Base-by-base conservation (phyloP, 2,329 filamentous ascomycete genomes). In the Penicillium sp. region DNA sequence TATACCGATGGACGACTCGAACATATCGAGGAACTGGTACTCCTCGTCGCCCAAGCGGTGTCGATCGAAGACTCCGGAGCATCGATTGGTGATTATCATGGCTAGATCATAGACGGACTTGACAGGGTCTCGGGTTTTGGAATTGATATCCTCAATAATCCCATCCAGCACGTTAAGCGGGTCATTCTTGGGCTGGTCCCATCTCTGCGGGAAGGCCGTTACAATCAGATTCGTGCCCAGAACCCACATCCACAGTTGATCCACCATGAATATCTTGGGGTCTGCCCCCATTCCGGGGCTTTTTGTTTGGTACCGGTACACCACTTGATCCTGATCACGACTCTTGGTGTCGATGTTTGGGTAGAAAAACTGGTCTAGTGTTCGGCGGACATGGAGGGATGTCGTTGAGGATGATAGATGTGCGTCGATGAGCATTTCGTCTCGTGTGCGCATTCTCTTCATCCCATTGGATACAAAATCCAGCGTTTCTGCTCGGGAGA, bases 171-270 rank as follows among this genome's bases (percentile, higher is more conserved):
- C 83, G 57, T 87, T 87, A 13, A 88, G 71, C 1, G 84, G 84
- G 55, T 88, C 84, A 52, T 85, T 84, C 51, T 82, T 82, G 0
- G 83, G 84, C 66, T 87, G 84, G 33, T 75, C 72, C 74, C 73
- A 76, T 38, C 74, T 70, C 36, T 75, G 73, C 1, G 74, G 68
- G 38, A 75, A 75, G 21, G 72, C 72, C 7, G 73, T 76, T 15
- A 89, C 79, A 19, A 89, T 80, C 17, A 87, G 72, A 57, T 86
- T 84, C 77, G 57, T 82, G 75, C 72, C 74, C 1, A 88, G 66
- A 3, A 86, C 78, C 83, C 84, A 87, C 68, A 88, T 81, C 86
- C 86, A 89, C 1, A 89, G 74, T 63, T 89, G 86, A 67, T 89
- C 86, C 0, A 89, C 86, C 85, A 88, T 88, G 68, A 86, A 86